Base-by-base conservation (phyloP, 2,329 filamentous ascomycete species). In the Botrytis deweyae region DNA sequence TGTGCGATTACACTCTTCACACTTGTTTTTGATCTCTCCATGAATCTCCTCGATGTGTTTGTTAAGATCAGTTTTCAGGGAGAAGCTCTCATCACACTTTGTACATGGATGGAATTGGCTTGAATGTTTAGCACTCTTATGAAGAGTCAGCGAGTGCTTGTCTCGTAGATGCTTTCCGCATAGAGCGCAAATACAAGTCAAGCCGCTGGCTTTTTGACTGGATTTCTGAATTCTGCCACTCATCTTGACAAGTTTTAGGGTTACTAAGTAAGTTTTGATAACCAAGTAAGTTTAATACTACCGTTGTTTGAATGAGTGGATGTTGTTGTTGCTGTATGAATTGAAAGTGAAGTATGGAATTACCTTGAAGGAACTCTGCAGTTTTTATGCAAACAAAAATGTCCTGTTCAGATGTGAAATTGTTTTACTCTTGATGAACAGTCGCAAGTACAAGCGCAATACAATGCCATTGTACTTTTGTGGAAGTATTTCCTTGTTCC, bases 1-100 rank as follows among this genome's bases (percentile, higher is more conserved):
- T 1, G 5, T 52, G 33, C 4, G 9, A 1, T 20, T 7, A 38
- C 44, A 67, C 44, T 52, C 44, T 38, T 52, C 22, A 33, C 64
- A 67, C 22, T 20, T n/a, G 25, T 8, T 33, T 40, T 5, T 42
- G 44, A 6, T 10, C 44, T 67, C 44, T 18, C 9, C 33, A 38
- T 67, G 46, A 5, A n/a, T 25, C 36, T 67, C 22, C 12, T 52
- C 14, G 14, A 14, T 1, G 64, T 67, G 64, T 22, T 67, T 40
- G 14, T 9, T 1, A 33, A 67, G 14, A 20, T 3, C 16, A 18
- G 0, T 8, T 38, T 4, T 38, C 4, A 12, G 1, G 8, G 1
- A 0, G 33, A 67, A 67, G 8, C n/a, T 6, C 33, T 40, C 1
- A 10, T 52, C 44, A 52, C 64, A 67, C 44, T 52, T 38, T 38